Base-by-base conservation (phyloP, 2,329 filamentous ascomycete species). In the Alternaria tenuissima region DNA sequence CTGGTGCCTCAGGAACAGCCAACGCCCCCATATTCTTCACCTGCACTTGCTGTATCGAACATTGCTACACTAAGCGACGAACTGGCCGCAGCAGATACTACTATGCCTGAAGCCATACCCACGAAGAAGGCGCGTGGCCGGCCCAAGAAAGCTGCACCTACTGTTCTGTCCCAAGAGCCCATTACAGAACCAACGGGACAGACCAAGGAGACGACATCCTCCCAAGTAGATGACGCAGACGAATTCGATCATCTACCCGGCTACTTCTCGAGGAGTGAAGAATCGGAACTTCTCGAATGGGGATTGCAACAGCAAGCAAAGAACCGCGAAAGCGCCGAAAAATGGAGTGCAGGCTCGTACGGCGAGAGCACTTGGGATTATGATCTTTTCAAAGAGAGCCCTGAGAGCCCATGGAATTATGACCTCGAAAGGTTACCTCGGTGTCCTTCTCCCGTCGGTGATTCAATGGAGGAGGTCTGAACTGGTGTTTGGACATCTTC, bases 101-200 rank as follows among this genome's bases (percentile, higher is more conserved):
- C 9, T 7, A 9, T 52, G 20, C 24, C 24, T 26, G 24, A 62
- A 24, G n/a, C 53, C 9, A 44, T 44, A 7, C 56, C 57, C 4
- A 66, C 65, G 48, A 75, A 26, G 24, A 26, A 67, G 67, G 67
- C 71, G 28, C 70, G 77, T 44, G 75, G 76, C 47, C 68, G 76
- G 16, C 76, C 76, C 6, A 71, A 69, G 41, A 78, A 77, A 53
- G 62, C 44, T 28, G 22, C 41, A 12, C 61, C 64, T n/a, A 12
- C 49, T 12, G 16, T n/a, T 34, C 3, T 48, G 8, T 24, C 63
- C 18, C 44, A 36, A n/a, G 49, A 65, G 16, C 26, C 44, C 3
- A 49, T 58, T 9, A 42, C 41, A 43, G 57, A 64, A 30, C 39
- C 58, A 11, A 28, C 58, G 16, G 60, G 49, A n/a, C 56, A 55